phyloP scores from a whole-genome alignment of 2,329 filamentous ascomycete species.

The Fusarium floridanum region DNA sequence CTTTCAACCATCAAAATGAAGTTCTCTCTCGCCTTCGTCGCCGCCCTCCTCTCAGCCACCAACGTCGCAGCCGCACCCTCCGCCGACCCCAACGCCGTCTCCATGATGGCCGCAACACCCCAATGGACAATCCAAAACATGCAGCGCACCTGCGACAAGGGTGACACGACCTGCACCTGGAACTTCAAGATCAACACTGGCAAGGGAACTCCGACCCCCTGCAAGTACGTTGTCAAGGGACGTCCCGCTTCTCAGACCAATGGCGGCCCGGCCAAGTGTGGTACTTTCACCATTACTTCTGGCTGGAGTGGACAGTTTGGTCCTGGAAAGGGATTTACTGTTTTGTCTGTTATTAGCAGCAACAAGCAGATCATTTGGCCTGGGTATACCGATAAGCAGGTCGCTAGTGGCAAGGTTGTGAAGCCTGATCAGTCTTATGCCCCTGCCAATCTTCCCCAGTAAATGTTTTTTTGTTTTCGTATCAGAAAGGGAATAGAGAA shows the following conservation, averaged over 20 bases:
- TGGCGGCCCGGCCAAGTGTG: slow-evolving; percentile 59
- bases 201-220: slow-evolving; percentile 50
- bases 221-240: slow-evolving; percentile 47
- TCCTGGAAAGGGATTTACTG: slow-evolving; percentile 64
- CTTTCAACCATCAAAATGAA: slow-evolving; percentile 54
- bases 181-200: slow-evolving; percentile 59
- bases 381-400: slow-evolving; percentile 64
- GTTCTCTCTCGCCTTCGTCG: slow-evolving; percentile 54
- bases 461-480: neutral
- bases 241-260: slow-evolving; percentile 50
- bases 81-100: slow-evolving; percentile 46
- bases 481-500: neutral
- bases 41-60: slow-evolving; percentile 42
- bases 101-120: slow-evolving; percentile 56
- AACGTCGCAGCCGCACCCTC: neutral
- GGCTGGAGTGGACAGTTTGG: slow-evolving; percentile 70
- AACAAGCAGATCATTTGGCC: slow-evolving; percentile 62
- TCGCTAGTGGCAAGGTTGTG: slow-evolving; percentile 58
- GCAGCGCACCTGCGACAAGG: slow-evolving; percentile 54
- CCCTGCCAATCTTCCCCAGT: slow-evolving; percentile 42
- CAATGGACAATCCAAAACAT: slow-evolving; percentile 58
- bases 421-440: slow-evolving; percentile 62
- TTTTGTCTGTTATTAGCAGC: slow-evolving; percentile 59
- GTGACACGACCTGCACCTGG: slow-evolving; percentile 57
- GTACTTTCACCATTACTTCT: slow-evolving; percentile 62